phyloP scores from a whole-genome alignment of 2,329 filamentous ascomycete genomes.

The Aphanoascus verrucosus region DNA sequence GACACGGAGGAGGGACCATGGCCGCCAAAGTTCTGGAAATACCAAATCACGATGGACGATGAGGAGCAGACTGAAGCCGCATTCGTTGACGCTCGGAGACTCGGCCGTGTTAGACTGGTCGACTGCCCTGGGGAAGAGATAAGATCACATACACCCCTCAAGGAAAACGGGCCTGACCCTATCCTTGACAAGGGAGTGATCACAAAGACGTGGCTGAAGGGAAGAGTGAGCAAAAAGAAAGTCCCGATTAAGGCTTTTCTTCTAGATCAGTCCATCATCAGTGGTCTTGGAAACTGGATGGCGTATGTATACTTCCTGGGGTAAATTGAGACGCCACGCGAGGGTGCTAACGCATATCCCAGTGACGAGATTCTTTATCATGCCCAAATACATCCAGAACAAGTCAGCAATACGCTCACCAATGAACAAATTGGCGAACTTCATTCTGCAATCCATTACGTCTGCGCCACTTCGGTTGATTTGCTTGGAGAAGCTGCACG shows the following conservation, averaged over 20 bases:
- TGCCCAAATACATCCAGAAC: conserved; percentile 78
- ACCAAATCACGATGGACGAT: conserved; percentile 58
- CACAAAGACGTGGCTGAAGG: conserved; percentile 62
- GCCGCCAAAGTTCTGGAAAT: conserved; percentile 89
- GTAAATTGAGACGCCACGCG: background rate
- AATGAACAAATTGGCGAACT: conserved; percentile 61
- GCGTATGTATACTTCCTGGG: conserved; percentile 39
- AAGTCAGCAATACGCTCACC: conserved; percentile 74
- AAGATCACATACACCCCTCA: conserved; percentile 62
- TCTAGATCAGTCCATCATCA: conserved; percentile 77
- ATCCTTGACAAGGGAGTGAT: conserved; percentile 69
- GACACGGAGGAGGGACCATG: conserved; percentile 52
- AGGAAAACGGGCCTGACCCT: conserved; percentile 89
- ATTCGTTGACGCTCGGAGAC: conserved; percentile 71
- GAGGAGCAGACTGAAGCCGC: conserved; percentile 55
- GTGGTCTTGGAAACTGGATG: conserved; percentile 95
- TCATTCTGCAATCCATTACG: conserved; percentile 61
- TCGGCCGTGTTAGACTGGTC: conserved; percentile 70
- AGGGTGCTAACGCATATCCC: conserved; percentile 1
- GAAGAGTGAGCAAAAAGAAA: conserved; percentile 61
- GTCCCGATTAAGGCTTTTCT: conserved; percentile 84
- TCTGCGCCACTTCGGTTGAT: conserved; percentile 71
- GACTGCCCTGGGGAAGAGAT: conserved; percentile 69
- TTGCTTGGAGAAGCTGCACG: conserved; percentile 68
- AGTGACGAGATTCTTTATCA: conserved; percentile 86